Base-by-base conservation (phyloP, 768 basidiomycete genomes). In the Lepiota venenata region DNA sequence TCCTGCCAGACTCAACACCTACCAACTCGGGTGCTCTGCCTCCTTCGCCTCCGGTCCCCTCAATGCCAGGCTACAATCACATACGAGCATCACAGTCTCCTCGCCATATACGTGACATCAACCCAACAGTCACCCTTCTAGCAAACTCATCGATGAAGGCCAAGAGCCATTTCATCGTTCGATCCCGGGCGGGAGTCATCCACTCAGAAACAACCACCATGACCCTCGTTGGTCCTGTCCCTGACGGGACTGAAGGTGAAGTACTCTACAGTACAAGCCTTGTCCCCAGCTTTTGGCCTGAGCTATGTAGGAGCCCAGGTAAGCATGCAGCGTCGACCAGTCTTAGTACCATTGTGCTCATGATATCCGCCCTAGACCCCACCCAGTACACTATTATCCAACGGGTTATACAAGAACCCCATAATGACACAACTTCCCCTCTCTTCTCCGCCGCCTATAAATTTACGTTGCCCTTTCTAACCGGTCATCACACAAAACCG, bases 371-470 rank as follows among this genome's bases (percentile, higher is more conserved):
- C 15, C 50, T 55, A 89, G 88, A 90, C 66, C 84, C 85, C 18
- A 81, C 84, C 3, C 67, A 77, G 52, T 89, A 79, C 66, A 81
- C 78, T 2, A 86, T 90, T 61, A 69, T 81, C 40, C 88, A 90
- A 63, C 80, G 85, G 47, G 82, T 90, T 43, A 60, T 72, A 22
- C 69, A 72, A 52, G 69, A 72, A 50, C 63, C 4, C 46, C 66
- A 18, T 57, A 63, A 50, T 20, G 42, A 29, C n/a, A 36, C 20
- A 3, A 57, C 67, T 21, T 60, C 67, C 1, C 57, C 72, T 29
- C 69, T 82, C 47, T 85, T 84, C 66, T 81, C 80, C 11, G 82
- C 83, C 7, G 72, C 75, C 51, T 85, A 84, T 65, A 78, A 75
- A 60, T 85, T 85, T 68, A 71, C 66, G 27, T 83, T 60, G 27